A percentile compares a stretch with the other conserved stretches of the same genome.
phyloP scores from a whole-genome alignment of 345 rosid species.

The Geranium rotundifolium region DNA sequence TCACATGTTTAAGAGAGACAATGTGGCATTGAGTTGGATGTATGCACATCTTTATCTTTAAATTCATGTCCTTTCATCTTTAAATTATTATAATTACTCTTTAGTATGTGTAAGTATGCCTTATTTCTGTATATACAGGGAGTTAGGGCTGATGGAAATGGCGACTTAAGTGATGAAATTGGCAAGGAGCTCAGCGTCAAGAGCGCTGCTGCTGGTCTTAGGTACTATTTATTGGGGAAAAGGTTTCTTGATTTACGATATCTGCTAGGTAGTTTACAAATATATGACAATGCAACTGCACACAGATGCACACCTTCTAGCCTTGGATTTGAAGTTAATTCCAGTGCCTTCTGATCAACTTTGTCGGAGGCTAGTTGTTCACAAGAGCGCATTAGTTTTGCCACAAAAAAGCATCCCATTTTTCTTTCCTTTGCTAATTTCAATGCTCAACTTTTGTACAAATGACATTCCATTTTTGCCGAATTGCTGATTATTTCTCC shows the following conservation, averaged over 20 bases:
- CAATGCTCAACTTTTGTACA: background rate
- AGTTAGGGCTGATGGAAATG: constrained; percentile 64
- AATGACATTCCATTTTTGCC: background rate
- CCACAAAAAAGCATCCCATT: background rate
- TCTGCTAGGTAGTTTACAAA: background rate
- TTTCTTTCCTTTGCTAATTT: background rate
- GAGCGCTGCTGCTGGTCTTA: constrained; percentile 66
- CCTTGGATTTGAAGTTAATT: background rate
- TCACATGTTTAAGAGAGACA: background rate
- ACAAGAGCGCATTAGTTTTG: background rate
- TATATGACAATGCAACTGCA: background rate
- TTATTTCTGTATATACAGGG: constrained; percentile 28
- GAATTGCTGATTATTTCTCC: too few relatives aligned
- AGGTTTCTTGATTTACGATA: background rate
- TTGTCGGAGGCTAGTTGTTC: too few relatives aligned
- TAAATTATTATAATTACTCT: background rate
- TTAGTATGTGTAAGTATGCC: background rate
- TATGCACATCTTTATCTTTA: too few relatives aligned
- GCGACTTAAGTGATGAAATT: constrained; percentile 50
- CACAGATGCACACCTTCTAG: background rate
- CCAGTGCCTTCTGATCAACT: background rate
- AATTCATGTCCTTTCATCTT: background rate
- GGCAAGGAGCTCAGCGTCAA: constrained; percentile 69
- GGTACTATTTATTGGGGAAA: constrained; percentile 25
- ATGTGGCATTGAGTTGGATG: background rate